Percentiles rank a stretch among this genome's conserved stretches.
Conservation (phyloP, 768 basidiomycete species). For the Phallus indusiatus region DNA sequence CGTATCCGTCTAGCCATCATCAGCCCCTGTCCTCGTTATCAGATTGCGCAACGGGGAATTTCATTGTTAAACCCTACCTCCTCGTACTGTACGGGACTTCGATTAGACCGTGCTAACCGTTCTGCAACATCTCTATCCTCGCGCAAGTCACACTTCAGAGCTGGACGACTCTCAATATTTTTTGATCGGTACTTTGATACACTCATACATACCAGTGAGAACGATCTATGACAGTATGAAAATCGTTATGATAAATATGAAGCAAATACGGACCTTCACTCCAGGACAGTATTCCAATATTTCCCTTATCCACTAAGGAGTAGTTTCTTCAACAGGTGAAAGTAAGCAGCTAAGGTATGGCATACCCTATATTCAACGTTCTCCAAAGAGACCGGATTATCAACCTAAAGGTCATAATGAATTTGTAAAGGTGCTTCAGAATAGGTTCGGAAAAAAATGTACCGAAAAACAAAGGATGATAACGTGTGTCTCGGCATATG, state of each 20-base stretch:
- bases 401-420: slow-evolving; percentile 43
- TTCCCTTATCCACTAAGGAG: slow-evolving; percentile 80
- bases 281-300: slow-evolving; percentile 90
- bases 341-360: neutral
- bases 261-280: slow-evolving; percentile 59
- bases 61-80: slow-evolving; percentile 26
- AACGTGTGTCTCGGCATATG: slow-evolving; percentile 94
- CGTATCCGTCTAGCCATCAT: slow-evolving; percentile 84
- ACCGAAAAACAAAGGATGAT: slow-evolving; percentile 96
- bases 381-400: slow-evolving; percentile 90
- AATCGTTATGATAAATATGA: slow-evolving; percentile 7
- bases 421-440: slow-evolving; percentile 7
- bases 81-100: slow-evolving; percentile 80
- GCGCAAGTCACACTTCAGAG: slow-evolving; percentile 91
- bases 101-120: slow-evolving; percentile 58
- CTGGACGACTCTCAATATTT: slow-evolving; percentile 29
- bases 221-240: slow-evolving; percentile 45
- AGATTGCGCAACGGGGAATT: neutral
- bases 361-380: slow-evolving; percentile 88
- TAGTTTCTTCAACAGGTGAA: neutral
- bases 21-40: slow-evolving; percentile 37
- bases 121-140: slow-evolving; percentile 71
- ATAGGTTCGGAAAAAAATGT: slow-evolving; percentile 17
- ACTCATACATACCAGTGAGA: slow-evolving; percentile 63
- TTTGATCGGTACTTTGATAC: slow-evolving; percentile 7